Evolutionary conservation across 2,329 filamentous ascomycete genomes (phyloP), one percentile per base, ranked within the genome.

Genomic region (Colletotrichum echinochloae): DNA sequence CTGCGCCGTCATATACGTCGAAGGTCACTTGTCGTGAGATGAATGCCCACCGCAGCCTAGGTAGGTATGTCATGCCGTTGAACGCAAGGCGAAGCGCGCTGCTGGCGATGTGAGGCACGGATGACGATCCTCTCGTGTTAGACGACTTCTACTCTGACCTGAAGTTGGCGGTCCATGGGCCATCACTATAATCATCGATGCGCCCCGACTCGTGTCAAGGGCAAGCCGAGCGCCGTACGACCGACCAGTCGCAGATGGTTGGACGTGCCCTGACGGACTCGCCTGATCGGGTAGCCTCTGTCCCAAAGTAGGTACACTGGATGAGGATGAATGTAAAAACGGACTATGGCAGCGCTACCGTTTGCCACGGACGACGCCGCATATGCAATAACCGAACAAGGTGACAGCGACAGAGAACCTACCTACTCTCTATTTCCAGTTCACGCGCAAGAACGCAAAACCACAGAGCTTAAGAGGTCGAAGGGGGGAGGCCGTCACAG

Each of bases 351-450:
- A 48, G 20, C 62, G 64, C 55, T 33, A 60, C 39, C 55, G 41
- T 61, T 41, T 41, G 41, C 54, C 41, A 60, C 65, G 49, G 65
- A 54, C 60, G 48, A 55, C 37, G 39, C 44, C 51, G 68, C 59
- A 62, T 67, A 30, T 41, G 57, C 57, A 59, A 63, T 67, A 46
- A 71, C 30, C 23, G 59, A 63, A 49, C 67, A 59, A 48, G 64
- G 67, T 70, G 67, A 70, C 63, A 67, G 63, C 41, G 63, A 28
- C 56, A 56, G 48, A 44, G 63, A 56, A 66, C 61, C 28, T 33
- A 8, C 30, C 5, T 33, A 33, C 41, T 52, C 35, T 23, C 66
- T 33, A 41, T 63, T 63, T 62, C 59, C 37, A 28, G 62, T n/a
- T 44, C 46, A 51, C 23, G 39, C 28, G 57, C 44, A 67, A 35